phyloP scores from a whole-genome alignment of 108 stramenopile genomes.

The Discostella pseudostelligera region DNA sequence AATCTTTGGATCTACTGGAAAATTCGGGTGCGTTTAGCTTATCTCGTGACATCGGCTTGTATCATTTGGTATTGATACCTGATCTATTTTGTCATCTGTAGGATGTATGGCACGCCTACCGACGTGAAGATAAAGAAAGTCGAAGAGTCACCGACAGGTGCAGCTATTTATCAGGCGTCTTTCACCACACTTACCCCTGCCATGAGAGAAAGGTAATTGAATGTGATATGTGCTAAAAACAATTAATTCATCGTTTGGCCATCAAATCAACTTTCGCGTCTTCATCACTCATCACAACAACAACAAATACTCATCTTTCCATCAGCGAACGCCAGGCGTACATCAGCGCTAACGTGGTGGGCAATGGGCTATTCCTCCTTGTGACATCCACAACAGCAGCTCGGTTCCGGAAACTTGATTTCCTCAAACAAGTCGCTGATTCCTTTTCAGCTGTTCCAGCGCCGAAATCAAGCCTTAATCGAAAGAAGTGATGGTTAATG shows the following conservation, averaged over 20 bases:
- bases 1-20: conserved; percentile 62
- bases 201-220: conserved; percentile 63
- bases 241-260: neutral
- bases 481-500: conserved; percentile 16
- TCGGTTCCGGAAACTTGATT: conserved; percentile 56
- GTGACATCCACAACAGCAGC: conserved; percentile 63
- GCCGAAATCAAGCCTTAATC: conserved; percentile 50
- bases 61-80: neutral
- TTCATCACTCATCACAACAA: neutral
- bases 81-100: neutral
- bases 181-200: conserved; percentile 81
- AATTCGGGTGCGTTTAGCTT: conserved; percentile 53
- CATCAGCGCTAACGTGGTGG: conserved; percentile 47
- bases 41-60: too few relatives aligned
- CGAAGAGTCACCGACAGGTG: neutral
- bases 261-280: neutral
- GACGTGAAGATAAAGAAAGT: conserved; percentile 58
- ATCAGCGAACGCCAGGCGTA: conserved; percentile 60
- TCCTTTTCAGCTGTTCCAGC: conserved; percentile 57
- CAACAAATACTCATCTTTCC: neutral
- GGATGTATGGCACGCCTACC: conserved; percentile 60
- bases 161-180: conserved; percentile 45
- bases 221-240: neutral
- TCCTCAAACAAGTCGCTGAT: conserved; percentile 48
- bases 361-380: conserved; percentile 46